These are phyloP conservation scores for Artemisia argyi DNA, from an alignment of 129 eudicot species.

Conservation along the genomic window DNA sequence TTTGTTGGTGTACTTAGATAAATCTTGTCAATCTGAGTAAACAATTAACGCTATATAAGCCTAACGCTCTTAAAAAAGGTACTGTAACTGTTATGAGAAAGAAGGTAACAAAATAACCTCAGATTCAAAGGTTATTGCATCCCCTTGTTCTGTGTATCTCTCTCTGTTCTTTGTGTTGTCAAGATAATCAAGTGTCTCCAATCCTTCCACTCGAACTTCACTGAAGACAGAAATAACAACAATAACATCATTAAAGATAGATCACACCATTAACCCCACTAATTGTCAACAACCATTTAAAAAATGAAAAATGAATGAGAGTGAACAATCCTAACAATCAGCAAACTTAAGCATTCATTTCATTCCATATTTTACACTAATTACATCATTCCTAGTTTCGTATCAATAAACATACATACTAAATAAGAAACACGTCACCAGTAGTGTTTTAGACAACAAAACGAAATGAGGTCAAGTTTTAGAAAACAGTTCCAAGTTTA, in stretches of 20 bases:
- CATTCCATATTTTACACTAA: no score
- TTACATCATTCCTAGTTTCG: no score
- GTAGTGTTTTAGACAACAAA: neutral
- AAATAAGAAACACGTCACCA: no score
- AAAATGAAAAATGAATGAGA: neutral
- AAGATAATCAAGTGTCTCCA: constrained; percentile 87
- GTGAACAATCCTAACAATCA: no score
- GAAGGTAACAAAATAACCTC: constrained; percentile 56
- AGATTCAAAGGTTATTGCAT: constrained; percentile 81
- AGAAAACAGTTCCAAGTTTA: neutral
- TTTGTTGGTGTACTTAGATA: constrained; percentile 86
- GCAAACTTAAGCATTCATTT: no score
- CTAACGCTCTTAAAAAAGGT: neutral
- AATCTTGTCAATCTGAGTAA: constrained; percentile 69
- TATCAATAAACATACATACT: no score
- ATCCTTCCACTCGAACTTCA: constrained; percentile 94
- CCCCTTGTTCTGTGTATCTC: constrained; percentile 83
- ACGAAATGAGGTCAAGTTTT: neutral
- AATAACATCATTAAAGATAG: constrained; percentile 1
- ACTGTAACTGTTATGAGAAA: neutral
- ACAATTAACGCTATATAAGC: constrained; percentile 5
- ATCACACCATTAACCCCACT: constrained; percentile 6
- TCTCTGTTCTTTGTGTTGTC: constrained; percentile 72
- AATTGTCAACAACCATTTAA: neutral
- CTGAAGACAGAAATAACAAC: constrained; percentile 36